Evolutionary conservation across 2,329 filamentous ascomycete species (phyloP).

Genomic region (Paramyrothecium sp.): DNA sequence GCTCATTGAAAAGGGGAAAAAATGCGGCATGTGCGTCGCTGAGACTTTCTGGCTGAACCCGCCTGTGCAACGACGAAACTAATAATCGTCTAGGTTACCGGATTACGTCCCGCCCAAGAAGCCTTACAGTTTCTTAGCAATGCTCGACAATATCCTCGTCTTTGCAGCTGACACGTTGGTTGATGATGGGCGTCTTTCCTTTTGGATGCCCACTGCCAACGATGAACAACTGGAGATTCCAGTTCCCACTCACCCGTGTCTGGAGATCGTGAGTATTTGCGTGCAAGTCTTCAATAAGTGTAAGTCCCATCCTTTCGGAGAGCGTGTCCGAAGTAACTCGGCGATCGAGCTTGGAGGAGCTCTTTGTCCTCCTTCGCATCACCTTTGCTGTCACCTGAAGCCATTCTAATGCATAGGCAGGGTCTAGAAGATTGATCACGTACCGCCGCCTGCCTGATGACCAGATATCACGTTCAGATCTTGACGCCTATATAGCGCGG

Average conservation of each 20-base stretch:
- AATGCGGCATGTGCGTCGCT: constrained; percentile 62
- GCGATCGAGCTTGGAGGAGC: too few relatives aligned
- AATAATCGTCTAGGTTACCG: constrained; percentile 35
- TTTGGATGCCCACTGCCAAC: constrained; percentile 97
- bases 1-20: constrained; percentile 67
- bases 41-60: not conserved
- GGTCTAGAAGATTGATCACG: constrained; percentile 86
- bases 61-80: constrained; percentile 3
- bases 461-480: constrained; percentile 45
- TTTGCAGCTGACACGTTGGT: constrained; percentile 79
- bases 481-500: constrained; percentile 32
- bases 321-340: too few relatives aligned
- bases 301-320: constrained; percentile 36
- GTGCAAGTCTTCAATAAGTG: constrained; percentile 89
- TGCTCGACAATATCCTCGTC: constrained; percentile 84
- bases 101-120: constrained; percentile 84
- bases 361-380: too few relatives aligned
- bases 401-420: constrained; percentile 38
- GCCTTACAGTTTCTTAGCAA: constrained; percentile 86
- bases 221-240: constrained; percentile 74
- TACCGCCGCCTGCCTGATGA: constrained; percentile 70
- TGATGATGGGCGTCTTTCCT: constrained; percentile 74
- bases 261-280: constrained; percentile 74
- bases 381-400: not conserved
- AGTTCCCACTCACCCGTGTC: constrained; percentile 71